Conservation (phyloP, 2,329 filamentous ascomycete species). For the Alternaria brassicae region DNA sequence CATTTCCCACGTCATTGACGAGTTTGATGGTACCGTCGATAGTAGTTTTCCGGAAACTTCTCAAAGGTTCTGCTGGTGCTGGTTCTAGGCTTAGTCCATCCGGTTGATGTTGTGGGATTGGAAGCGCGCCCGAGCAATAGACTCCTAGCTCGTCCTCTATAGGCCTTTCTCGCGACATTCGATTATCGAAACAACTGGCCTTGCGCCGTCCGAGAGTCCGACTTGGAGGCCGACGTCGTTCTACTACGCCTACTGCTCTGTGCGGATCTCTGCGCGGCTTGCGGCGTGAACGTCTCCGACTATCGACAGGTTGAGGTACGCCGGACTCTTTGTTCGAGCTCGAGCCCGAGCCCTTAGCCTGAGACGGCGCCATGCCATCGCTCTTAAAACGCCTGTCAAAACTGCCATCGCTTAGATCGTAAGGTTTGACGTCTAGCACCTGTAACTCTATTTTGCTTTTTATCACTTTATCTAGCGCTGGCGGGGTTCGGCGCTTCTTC, state of each 20-base stretch:
- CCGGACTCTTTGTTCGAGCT: background rate
- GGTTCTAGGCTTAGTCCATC: background rate
- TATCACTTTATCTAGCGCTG: background rate
- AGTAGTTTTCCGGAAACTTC: background rate
- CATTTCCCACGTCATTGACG: background rate
- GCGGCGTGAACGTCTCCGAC: background rate
- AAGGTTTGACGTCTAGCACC: background rate
- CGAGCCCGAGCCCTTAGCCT: background rate
- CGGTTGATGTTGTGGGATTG: background rate
- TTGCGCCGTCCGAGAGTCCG: background rate
- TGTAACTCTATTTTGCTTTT: background rate
- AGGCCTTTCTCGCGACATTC: background rate
- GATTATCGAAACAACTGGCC: background rate
- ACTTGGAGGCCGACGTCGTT: background rate
- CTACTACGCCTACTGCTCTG: background rate
- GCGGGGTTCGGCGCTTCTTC: background rate
- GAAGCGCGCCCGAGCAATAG: background rate
- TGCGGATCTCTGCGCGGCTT: background rate
- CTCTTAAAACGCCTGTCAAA: background rate
- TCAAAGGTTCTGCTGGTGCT: background rate
- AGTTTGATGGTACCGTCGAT: background rate
- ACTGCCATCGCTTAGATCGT: background rate
- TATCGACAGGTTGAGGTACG: background rate
- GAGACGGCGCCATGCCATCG: background rate
- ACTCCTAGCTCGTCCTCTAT: background rate